Evolutionary conservation across 306 rosid genomes (phyloP).

Genomic region (Rosa chinensis): DNA sequence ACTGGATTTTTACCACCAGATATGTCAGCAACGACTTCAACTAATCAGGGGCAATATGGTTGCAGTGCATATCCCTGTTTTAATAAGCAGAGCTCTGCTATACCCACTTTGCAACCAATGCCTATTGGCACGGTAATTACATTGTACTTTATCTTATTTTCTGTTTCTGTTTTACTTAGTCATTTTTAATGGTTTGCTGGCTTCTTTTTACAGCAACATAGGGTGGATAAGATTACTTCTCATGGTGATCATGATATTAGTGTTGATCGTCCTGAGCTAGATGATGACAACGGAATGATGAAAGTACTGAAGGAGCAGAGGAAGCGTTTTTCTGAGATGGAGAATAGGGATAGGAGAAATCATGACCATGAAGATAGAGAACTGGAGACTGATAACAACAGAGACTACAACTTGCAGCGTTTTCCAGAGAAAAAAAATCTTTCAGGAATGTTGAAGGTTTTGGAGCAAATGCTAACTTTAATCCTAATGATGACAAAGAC

Average conservation of each 20-base stretch:
- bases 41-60: conserved; percentile 51
- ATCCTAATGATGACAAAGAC: conserved; percentile 70
- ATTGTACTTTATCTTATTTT: conserved; percentile 5
- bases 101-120: conserved; percentile 45
- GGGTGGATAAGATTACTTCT: conserved; percentile 33
- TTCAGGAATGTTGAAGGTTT: conserved; percentile 63
- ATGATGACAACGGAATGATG: conserved; percentile 63
- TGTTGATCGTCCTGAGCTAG: conserved; percentile 70
- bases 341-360: conserved; percentile 49
- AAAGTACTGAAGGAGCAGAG: conserved; percentile 67
- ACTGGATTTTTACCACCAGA: conserved; percentile 59
- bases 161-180: not conserved
- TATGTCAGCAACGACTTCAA: conserved; percentile 60
- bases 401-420: conserved; percentile 14
- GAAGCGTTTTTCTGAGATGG: conserved; percentile 52
- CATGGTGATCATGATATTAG: conserved; percentile 64
- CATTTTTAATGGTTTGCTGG: conserved; percentile 22
- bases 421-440: conserved; percentile 65
- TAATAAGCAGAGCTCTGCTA: conserved; percentile 56
- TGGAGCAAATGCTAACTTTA: conserved; percentile 48
- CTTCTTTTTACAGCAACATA: conserved; percentile 54
- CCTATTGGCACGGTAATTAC: conserved; percentile 53
- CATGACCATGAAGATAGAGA: conserved; percentile 75
- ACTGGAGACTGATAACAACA: conserved; percentile 55
- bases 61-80: conserved; percentile 59